Conservation (phyloP, 345 rosid genomes). For the Brassica carinata region DNA sequence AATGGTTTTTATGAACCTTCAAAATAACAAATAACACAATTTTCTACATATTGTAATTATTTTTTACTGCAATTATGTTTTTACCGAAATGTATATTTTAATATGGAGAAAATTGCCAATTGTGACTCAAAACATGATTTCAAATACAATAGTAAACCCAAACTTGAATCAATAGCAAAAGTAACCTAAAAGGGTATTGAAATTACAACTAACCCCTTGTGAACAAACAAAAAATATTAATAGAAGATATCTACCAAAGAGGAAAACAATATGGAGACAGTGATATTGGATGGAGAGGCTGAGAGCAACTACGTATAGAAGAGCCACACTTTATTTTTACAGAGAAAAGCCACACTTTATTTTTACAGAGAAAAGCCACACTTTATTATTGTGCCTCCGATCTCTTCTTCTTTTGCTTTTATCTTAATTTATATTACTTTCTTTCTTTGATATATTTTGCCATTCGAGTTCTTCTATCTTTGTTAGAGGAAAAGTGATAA, state of each 20-base stretch:
- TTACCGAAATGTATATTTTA: not conserved
- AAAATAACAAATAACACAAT: not conserved
- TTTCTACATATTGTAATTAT: not conserved
- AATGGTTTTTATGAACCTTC: not conserved
- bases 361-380: no score
- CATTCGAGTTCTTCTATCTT: not conserved
- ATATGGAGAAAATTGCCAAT: no score
- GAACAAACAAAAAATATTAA: not conserved
- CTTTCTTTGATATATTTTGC: conserved; percentile 14
- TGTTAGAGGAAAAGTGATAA: conserved; percentile 9
- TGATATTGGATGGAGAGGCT: conserved; percentile 23
- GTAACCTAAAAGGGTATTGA: no score
- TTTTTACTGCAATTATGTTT: not conserved
- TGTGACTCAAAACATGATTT: no score
- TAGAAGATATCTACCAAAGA: conserved; percentile 5
- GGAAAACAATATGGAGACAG: not conserved
- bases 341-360: conserved; percentile 3
- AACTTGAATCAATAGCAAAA: no score
- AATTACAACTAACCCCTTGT: no score
- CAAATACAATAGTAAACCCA: no score
- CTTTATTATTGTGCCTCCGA: conserved; percentile 13
- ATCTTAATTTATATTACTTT: not conserved
- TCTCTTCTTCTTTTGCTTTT: conserved; percentile 39
- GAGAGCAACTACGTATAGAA: conserved; percentile 34
- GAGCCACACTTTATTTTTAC: conserved; percentile 20